These are phyloP conservation scores for Trichomonas vaginalis DNA, from an alignment of 208 protist species.

Conservation along the genomic window DNA sequence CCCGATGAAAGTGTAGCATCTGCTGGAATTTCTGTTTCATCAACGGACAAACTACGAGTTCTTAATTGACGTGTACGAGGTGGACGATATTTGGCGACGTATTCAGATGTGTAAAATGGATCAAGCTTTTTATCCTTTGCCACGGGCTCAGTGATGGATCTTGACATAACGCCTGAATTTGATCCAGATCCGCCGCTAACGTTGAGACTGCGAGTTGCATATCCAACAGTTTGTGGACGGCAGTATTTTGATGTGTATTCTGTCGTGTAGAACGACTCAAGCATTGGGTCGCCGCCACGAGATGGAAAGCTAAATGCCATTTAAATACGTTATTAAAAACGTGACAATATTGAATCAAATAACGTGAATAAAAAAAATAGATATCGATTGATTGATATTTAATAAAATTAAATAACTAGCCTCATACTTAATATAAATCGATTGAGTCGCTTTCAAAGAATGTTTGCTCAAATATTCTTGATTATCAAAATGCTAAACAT, in stretches of 20 bases:
- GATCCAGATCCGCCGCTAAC: not conserved
- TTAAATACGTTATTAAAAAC: not conserved
- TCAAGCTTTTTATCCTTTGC: not conserved
- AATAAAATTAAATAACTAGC: no score
- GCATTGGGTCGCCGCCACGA: not conserved
- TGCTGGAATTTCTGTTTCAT: not conserved
- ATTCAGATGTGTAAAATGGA: not conserved
- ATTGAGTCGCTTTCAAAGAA: no score
- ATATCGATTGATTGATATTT: no score
- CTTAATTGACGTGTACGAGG: not conserved
- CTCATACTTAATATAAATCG: no score
- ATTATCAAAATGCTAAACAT: no score
- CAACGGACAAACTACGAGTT: not conserved
- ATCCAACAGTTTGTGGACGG: not conserved
- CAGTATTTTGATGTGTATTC: not conserved
- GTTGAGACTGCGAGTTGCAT: not conserved
- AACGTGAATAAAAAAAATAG: no score
- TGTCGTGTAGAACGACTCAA: not conserved
- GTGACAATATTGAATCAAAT: not conserved
- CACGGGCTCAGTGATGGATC: not conserved
- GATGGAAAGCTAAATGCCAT: not conserved
- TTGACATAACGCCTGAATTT: not conserved
- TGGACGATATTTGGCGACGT: not conserved
- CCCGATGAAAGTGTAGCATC: not conserved
- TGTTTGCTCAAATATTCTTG: no score